phyloP scores from a whole-genome alignment of 2,329 filamentous ascomycete species.

The Myotisia sp. region DNA sequence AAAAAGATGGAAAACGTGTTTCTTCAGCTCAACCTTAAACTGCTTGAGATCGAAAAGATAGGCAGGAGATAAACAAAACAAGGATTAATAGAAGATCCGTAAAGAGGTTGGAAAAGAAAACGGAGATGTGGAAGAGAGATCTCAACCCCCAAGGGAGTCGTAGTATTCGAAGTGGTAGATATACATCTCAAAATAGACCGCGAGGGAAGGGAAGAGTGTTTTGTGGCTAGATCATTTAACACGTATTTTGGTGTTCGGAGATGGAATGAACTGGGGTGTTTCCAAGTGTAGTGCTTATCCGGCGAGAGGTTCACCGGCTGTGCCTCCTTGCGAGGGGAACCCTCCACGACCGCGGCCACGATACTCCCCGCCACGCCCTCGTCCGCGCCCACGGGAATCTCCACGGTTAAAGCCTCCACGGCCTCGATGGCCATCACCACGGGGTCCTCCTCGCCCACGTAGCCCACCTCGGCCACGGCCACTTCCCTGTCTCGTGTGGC shows the following conservation, averaged over 20 bases:
- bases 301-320: neutral
- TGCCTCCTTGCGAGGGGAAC: constrained; percentile 18
- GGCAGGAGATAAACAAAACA: too few relatives aligned
- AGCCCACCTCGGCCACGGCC: constrained; percentile 19
- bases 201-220: too few relatives aligned
- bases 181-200: too few relatives aligned
- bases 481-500: constrained; percentile 23
- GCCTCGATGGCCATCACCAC: constrained; percentile 25
- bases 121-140: neutral
- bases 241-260: too few relatives aligned
- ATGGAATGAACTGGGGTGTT: too few relatives aligned
- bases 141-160: too few relatives aligned
- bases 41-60: too few relatives aligned
- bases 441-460: constrained; percentile 11
- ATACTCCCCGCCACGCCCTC: constrained; percentile 20
- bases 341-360: constrained; percentile 23
- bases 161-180: too few relatives aligned
- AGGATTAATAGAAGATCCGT: neutral
- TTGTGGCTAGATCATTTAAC: too few relatives aligned
- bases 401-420: constrained; percentile 18
- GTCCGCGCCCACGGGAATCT: constrained; percentile 25
- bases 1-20: too few relatives aligned
- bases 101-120: constrained; percentile 1
- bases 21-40: too few relatives aligned
- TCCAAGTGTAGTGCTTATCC: too few relatives aligned